Conservation (phyloP, 1,284 basidiomycete genomes). For the Stygiomarasmius scandens region DNA sequence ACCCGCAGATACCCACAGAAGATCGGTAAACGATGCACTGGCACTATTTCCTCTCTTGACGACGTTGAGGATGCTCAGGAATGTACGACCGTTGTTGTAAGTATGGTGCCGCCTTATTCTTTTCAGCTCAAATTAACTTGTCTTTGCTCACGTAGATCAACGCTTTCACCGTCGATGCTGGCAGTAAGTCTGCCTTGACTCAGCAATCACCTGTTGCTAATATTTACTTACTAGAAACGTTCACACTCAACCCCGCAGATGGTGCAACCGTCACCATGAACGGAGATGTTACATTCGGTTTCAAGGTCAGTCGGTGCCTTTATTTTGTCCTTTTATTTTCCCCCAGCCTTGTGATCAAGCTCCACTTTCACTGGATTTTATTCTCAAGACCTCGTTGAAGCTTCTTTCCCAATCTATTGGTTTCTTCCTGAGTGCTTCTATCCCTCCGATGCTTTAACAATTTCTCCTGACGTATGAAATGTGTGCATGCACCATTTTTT, state of each 20-base stretch:
- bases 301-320: conserved; percentile 3
- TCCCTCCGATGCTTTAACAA: no score
- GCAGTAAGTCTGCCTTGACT: background rate
- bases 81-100: conserved; percentile 17
- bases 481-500: no score
- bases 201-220: background rate
- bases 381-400: no score
- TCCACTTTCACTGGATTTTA: no score
- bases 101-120: background rate
- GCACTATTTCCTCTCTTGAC: conserved; percentile 15
- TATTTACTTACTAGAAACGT: conserved; percentile 2
- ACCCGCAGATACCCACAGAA: conserved; percentile 9
- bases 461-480: no score
- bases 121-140: background rate
- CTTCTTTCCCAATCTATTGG: no score
- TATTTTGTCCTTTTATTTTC: background rate
- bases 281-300: conserved; percentile 11
- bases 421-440: no score
- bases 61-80: conserved; percentile 20
- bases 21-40: conserved; percentile 19
- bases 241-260: conserved; percentile 7
- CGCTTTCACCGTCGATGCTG: conserved; percentile 9
- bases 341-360: no score
- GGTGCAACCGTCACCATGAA: conserved; percentile 7
- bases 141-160: conserved; percentile 3